These are phyloP conservation scores for Ophiostoma sp. DNA, from an alignment of 2,329 filamentous ascomycete species.

Conservation along the genomic window DNA sequence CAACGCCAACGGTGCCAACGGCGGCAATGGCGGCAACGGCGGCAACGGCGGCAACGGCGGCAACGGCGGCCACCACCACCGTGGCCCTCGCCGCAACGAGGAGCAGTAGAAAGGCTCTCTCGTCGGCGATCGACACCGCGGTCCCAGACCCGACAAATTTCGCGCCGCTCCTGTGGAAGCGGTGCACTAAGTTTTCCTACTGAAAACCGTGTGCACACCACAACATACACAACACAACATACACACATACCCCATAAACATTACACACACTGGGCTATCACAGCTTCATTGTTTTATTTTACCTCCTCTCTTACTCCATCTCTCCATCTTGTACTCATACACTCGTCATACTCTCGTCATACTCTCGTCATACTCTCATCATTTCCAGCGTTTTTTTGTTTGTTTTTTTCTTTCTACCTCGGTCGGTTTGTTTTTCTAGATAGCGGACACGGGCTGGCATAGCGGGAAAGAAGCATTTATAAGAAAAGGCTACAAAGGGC, in stretches of 20 bases:
- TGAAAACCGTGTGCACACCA: not conserved
- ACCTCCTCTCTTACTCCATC: not conserved
- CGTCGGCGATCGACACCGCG: not conserved
- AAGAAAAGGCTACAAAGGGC: not conserved
- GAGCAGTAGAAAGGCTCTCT: conserved; percentile 13
- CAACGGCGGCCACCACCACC: conserved; percentile 2
- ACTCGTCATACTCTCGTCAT: not conserved
- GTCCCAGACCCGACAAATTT: not conserved
- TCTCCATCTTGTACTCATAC: not conserved
- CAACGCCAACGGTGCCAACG: not conserved
- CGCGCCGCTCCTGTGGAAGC: not conserved
- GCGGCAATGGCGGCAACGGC: not conserved
- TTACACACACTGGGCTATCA: not conserved
- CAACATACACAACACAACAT: not conserved
- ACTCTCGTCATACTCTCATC: not conserved
- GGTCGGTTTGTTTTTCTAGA: conserved; percentile 16
- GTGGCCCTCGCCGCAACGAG: conserved; percentile 7
- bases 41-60: not conserved
- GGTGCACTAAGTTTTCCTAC: not conserved
- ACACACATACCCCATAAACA: not conserved
- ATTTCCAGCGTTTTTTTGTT: not conserved
- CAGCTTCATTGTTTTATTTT: not conserved
- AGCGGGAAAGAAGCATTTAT: conserved; percentile 1
- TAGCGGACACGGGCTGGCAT: conserved; percentile 16
- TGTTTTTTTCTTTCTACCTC: conserved; percentile 9